phyloP scores from a whole-genome alignment of 208 protist genomes.

The Leishmania guyanensis region DNA sequence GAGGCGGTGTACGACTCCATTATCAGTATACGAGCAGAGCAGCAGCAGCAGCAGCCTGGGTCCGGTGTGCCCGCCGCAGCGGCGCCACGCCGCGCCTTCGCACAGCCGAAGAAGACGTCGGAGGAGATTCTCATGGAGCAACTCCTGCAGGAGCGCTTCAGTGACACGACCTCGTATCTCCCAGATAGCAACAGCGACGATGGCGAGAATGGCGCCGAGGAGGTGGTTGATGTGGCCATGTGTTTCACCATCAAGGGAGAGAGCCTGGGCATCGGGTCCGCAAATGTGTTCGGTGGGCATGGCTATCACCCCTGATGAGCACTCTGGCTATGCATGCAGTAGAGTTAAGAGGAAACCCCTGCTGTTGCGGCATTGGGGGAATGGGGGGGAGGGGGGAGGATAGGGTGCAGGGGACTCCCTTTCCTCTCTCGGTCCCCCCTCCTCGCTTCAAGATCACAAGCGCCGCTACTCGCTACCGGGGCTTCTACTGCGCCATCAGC shows the following conservation, averaged over 20 bases:
- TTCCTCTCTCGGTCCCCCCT: not conserved
- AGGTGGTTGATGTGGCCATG: constrained; percentile 74
- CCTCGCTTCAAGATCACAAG: not conserved
- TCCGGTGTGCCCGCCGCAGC: not conserved
- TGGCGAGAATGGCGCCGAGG: constrained; percentile 1
- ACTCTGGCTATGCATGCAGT: not conserved
- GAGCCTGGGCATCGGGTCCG: constrained; percentile 68
- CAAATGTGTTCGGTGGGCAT: constrained; percentile 70
- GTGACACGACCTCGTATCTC: constrained; percentile 31
- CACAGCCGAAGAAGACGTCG: constrained; percentile 19
- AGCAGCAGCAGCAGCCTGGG: not conserved
- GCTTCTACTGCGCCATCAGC: not conserved
- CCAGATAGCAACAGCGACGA: constrained; percentile 24
- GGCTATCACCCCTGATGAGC: constrained; percentile 54
- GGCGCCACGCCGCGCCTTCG: not conserved
- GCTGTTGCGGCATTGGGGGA: not conserved
- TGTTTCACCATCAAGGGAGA: constrained; percentile 67
- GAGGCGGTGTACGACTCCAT: constrained; percentile 63
- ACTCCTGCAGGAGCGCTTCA: constrained; percentile 64
- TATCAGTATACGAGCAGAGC: constrained; percentile 15
- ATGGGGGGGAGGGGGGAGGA: not conserved
- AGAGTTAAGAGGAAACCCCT: not conserved
- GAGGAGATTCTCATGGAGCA: constrained; percentile 70
- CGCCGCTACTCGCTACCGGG: not conserved
- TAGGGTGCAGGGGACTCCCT: not conserved